phyloP scores from a whole-genome alignment of 1,139 yeast species.

The Eremothecium cymbalariae region DNA sequence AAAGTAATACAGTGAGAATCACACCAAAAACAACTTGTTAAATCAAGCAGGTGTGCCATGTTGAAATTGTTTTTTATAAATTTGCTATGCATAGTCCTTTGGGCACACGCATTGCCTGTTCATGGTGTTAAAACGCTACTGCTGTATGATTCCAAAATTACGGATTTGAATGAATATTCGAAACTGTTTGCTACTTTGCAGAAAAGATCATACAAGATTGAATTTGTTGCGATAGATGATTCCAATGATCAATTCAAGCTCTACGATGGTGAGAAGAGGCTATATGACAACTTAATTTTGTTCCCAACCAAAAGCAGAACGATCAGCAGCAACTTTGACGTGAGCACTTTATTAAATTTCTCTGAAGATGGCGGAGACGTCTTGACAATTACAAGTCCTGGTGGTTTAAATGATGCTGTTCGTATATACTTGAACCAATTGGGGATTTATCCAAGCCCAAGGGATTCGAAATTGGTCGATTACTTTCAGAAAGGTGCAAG shows the following conservation, averaged over 20 bases:
- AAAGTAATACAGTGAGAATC: too few species aligned
- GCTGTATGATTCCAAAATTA: slow-evolving; percentile 32
- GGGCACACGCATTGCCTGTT: slow-evolving; percentile 14
- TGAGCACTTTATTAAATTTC: slow-evolving; percentile 43
- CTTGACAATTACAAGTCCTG: slow-evolving; percentile 48
- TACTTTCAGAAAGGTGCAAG: slow-evolving; percentile 42
- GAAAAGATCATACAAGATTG: slow-evolving; percentile 30
- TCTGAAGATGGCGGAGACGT: slow-evolving; percentile 65
- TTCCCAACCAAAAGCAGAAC: slow-evolving; percentile 42
- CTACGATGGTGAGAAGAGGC: slow-evolving; percentile 37
- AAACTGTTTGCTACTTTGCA: slow-evolving; percentile 29
- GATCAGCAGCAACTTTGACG: slow-evolving; percentile 39
- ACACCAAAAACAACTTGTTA: too few species aligned
- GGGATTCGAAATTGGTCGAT: slow-evolving; percentile 57
- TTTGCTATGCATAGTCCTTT: slow-evolving; percentile 1
- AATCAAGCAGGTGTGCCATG: too few species aligned
- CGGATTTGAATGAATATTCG: slow-evolving; percentile 28
- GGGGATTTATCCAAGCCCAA: slow-evolving; percentile 81
- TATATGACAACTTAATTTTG: slow-evolving; percentile 47
- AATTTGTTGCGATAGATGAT: slow-evolving; percentile 15
- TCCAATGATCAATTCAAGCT: slow-evolving; percentile 33
- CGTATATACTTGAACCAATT: slow-evolving; percentile 65
- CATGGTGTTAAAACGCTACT: slow-evolving; percentile 31
- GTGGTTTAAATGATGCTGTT: slow-evolving; percentile 60
- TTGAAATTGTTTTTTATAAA: too few species aligned